Evolutionary conservation across 441 rosid species (phyloP), one percentile per base, ranked within the genome.

Genomic region (Populus hybrid): DNA sequence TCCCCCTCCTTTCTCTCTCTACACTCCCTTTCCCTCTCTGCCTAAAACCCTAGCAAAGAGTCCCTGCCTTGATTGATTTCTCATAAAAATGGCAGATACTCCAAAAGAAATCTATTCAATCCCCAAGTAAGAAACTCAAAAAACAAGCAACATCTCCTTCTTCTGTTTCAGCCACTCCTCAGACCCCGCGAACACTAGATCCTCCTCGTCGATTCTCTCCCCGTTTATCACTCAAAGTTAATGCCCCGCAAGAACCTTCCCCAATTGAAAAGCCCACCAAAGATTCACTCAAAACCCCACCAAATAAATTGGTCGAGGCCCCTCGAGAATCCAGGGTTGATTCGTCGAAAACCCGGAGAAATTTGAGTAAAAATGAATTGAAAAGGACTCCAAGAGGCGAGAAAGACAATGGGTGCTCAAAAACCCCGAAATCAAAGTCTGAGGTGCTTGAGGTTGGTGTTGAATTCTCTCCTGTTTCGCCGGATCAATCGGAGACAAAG

Each of bases 171-270:
- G 79, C 83, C 74, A 78, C 89, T 63, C 97, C 99, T 4, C 85
- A 85, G 78, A 90, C 98, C 20, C 95, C 95, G 7, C 84, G 70
- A 24, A 42, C 88, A 0, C 69, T 67, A 0, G 81, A 82, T 78
- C 77, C 89, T 76, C 86, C 88, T 64, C 97, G 99, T 78, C 83
- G 98, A 83, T 93, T 98, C 40, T 74, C 86, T 16, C 96, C 92
- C 3, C 84, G 84, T 23, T 74, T 82, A 9, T 79, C 92, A 1
- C 86, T 89, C 4, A 68, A 69, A 36, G 4, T 33, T 31, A 69
- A 31, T 33, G 56, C 40, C 45, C 67, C 56, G 10, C 66, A 63
- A n/a, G 66, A 63, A 45, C 28, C 36, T 69, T 36, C 64, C 21
- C 29, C 63, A n/a, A 16, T 61, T 68, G 72, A 73, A 56, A 72